Base-by-base conservation (phyloP, 495 filamentous ascomycete species). In the Bryoglossum gracile region DNA sequence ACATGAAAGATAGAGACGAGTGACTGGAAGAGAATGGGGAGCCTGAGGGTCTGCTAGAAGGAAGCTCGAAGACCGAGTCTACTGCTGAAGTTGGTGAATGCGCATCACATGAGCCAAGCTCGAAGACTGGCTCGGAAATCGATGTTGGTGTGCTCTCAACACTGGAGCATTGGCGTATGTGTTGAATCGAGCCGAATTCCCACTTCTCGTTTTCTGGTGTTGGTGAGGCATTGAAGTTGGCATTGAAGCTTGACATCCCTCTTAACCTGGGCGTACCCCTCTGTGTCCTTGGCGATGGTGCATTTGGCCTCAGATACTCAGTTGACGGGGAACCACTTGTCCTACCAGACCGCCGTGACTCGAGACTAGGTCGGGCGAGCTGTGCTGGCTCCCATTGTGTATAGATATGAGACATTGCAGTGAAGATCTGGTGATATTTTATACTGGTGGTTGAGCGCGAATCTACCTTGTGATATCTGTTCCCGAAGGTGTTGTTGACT, bases 51-150 rank as follows among this genome's bases (percentile, higher is more conserved):
- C 19, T 16, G 26, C 22, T 30, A 11, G 41, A 40, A 0, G 52
- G 41, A 9, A 55, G 11, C 16, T 59, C 56, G 22, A 59, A 59
- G 16, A 59, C 18, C 2, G 48, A 48, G 10, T 51, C 51, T 28
- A 54, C 51, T 28, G 51, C 36, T 21, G 55, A 58, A 1, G 10
- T 16, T 13, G 55, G 55, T 3, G 51, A 44, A 14, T 16, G 3
- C 4, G 13, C 22, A 17, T 54, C 48, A 30, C 26, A 6, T 2
- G 32, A 35, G 0, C n/a, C n/a, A n/a, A n/a, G n/a, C n/a, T n/a
- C n/a, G n/a, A n/a, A n/a, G n/a, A n/a, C n/a, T n/a, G n/a, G n/a
- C n/a, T n/a, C n/a, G n/a, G n/a, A n/a, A n/a, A n/a, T n/a, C n/a
- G n/a, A n/a, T n/a, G n/a, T n/a, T n/a, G n/a, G n/a, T n/a, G n/a